These are phyloP conservation scores for Elsinoe batatas DNA, from an alignment of 2,329 filamentous ascomycete species.

Conservation along the genomic window DNA sequence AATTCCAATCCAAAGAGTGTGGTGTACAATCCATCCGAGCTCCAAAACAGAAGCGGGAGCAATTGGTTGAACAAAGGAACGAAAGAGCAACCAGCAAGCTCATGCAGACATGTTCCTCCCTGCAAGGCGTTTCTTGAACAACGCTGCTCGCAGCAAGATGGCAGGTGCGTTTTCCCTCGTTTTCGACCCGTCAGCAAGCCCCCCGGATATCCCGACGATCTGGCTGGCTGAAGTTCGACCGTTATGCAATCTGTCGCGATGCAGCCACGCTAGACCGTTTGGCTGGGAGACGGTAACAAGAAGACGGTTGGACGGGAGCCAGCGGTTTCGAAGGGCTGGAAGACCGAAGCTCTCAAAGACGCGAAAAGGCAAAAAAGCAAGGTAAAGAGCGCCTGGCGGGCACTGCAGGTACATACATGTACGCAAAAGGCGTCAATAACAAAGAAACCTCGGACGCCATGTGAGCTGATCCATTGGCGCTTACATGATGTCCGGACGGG, in stretches of 20 bases:
- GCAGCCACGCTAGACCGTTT: constrained; percentile 11
- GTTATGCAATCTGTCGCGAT: constrained; percentile 9
- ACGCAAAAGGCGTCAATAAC: not conserved
- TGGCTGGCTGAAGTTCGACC: not conserved
- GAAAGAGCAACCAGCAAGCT: not conserved
- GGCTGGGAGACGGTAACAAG: not conserved
- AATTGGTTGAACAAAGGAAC: not conserved
- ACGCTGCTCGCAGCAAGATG: constrained; percentile 1
- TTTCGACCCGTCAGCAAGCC: not conserved
- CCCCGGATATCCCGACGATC: constrained; percentile 1
- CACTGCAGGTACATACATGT: not conserved
- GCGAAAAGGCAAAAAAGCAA: not conserved
- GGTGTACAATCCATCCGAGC: not conserved
- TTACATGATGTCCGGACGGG: not conserved
- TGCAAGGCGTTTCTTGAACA: constrained; percentile 9
- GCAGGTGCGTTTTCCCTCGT: not conserved
- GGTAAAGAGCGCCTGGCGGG: not conserved
- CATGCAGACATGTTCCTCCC: constrained; percentile 2
- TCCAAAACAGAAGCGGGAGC: not conserved
- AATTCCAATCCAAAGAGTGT: not conserved
- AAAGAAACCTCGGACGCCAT: not conserved
- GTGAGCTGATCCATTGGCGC: not conserved
- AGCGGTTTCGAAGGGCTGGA: not conserved
- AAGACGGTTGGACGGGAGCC: not conserved
- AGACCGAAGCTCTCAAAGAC: not conserved